A percentile compares a stretch with the other conserved stretches of the same genome.
Conservation (phyloP, 768 basidiomycete genomes). For the Leccinum boreale region DNA sequence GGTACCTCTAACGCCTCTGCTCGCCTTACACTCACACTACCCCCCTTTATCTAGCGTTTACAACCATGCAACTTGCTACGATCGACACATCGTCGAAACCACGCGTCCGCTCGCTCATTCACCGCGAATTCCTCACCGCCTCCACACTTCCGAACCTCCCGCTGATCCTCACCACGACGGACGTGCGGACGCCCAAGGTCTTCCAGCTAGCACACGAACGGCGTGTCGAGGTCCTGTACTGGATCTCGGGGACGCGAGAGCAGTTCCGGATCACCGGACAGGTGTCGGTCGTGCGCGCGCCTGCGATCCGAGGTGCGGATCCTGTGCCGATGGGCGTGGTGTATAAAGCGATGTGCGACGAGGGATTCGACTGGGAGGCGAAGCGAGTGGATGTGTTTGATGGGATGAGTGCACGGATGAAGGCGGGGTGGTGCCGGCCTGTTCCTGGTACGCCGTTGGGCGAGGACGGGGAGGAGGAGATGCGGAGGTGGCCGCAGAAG, state of each 20-base stretch:
- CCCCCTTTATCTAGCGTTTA: not conserved
- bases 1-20: not conserved
- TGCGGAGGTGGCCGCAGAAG: constrained; percentile 56
- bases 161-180: constrained; percentile 65
- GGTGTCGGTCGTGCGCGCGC: constrained; percentile 50
- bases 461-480: constrained; percentile 50
- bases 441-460: constrained; percentile 53
- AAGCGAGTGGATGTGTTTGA: constrained; percentile 61
- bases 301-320: not conserved
- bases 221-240: constrained; percentile 66
- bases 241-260: constrained; percentile 61
- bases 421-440: constrained; percentile 71
- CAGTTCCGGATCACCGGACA: constrained; percentile 71
- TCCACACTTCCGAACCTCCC: constrained; percentile 38
- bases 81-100: constrained; percentile 34
- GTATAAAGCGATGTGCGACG: constrained; percentile 33
- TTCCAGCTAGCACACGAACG: constrained; percentile 46
- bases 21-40: not conserved
- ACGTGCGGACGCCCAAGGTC: constrained; percentile 69
- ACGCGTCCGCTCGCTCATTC: constrained; percentile 63
- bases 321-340: constrained; percentile 18
- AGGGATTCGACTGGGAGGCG: constrained; percentile 54
- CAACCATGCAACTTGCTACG: constrained; percentile 55
- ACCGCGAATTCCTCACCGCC: constrained; percentile 55
- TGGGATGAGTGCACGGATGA: constrained; percentile 56